phyloP scores from a whole-genome alignment of 106 monocot genomes.

The Dendrobium nobile region DNA sequence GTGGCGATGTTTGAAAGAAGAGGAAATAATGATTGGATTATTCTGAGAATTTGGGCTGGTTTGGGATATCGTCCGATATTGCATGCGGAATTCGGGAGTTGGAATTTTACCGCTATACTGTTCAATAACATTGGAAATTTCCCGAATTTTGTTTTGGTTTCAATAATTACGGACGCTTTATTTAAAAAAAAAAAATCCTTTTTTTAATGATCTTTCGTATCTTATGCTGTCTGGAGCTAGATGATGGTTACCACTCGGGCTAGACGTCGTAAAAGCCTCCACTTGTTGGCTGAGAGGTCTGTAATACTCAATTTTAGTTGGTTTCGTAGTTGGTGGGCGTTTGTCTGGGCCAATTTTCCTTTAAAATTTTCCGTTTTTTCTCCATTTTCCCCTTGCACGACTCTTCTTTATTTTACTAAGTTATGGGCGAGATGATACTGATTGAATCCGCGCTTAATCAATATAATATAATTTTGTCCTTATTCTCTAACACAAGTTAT shows the following conservation, averaged over 20 bases:
- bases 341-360: background rate
- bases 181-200: too few species aligned
- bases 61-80: background rate
- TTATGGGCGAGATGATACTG: background rate
- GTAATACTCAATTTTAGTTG: background rate
- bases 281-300: background rate
- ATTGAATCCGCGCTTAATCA: background rate
- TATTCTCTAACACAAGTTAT: background rate
- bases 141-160: background rate
- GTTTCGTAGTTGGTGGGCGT: background rate
- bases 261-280: background rate
- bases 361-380: background rate
- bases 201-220: background rate
- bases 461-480: constrained; percentile 3
- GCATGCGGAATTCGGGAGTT: background rate
- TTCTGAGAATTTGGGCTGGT: background rate
- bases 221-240: background rate
- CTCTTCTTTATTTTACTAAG: background rate
- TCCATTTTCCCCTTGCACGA: background rate
- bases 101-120: background rate
- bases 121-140: background rate
- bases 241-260: background rate
- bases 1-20: background rate
- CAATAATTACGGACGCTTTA: background rate
- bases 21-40: background rate